phyloP scores from a whole-genome alignment of 2,329 filamentous ascomycete species.

The Huntiella omanensis region DNA sequence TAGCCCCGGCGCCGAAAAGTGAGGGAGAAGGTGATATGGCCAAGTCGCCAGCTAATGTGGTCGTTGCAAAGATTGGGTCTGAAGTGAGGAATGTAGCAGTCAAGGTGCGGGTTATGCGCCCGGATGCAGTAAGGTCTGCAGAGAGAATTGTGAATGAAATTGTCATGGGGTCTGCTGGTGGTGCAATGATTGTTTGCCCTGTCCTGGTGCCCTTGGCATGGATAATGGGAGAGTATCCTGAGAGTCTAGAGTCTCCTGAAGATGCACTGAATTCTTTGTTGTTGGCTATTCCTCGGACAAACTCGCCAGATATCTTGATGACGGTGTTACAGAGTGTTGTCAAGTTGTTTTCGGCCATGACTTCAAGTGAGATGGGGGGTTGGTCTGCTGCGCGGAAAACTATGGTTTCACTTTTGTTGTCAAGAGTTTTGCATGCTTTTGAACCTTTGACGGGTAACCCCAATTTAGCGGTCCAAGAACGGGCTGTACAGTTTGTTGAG shows the following conservation, averaged over 20 bases:
- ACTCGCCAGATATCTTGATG: slow-evolving; percentile 46
- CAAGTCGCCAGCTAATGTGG: slow-evolving; percentile 10
- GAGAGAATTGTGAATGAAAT: slow-evolving; percentile 52
- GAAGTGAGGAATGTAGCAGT: slow-evolving; percentile 84
- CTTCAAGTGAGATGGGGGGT: slow-evolving; percentile 40
- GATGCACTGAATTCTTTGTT: slow-evolving; percentile 57
- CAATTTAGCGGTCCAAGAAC: slow-evolving; percentile 82
- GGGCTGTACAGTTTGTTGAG: slow-evolving; percentile 82
- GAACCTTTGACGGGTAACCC: slow-evolving; percentile 68
- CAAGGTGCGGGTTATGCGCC: slow-evolving; percentile 67
- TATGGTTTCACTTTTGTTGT: slow-evolving; percentile 57
- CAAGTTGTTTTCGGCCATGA: slow-evolving; percentile 63
- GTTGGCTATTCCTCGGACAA: slow-evolving; percentile 38
- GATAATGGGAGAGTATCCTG: slow-evolving; percentile 75
- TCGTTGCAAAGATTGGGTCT: slow-evolving; percentile 42
- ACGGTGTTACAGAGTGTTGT: slow-evolving; percentile 68
- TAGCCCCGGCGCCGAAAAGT: slow-evolving; percentile 35
- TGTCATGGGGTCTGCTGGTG: slow-evolving; percentile 30
- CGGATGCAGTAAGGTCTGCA: slow-evolving; percentile 64
- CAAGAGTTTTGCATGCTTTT: slow-evolving; percentile 62
- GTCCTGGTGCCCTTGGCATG: slow-evolving; percentile 63
- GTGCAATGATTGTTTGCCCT: slow-evolving; percentile 39
- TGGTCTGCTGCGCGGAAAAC: slow-evolving; percentile 63
- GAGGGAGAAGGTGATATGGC: slow-evolving; percentile 18
- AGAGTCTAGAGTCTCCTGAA: slow-evolving; percentile 49